Base-by-base conservation (phyloP, 2,329 filamentous ascomycete genomes). In the Diaporthe sp. region DNA sequence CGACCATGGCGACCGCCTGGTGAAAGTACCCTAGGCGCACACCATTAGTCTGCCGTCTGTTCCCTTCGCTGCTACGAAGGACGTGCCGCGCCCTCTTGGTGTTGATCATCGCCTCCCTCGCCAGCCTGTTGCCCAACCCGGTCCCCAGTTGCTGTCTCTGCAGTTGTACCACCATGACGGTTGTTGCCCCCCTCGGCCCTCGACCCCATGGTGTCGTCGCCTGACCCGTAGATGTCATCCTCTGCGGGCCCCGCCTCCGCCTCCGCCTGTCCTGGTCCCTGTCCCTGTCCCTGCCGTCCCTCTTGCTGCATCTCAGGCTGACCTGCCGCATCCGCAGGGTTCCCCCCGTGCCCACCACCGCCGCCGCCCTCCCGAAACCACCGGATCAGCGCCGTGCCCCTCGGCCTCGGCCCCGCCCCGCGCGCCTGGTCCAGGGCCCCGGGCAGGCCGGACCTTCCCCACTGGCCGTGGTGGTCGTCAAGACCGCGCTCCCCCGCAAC, bases 331-430 rank as follows among this genome's bases (percentile, higher is more conserved):
- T 8, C 51, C 7, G 2, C 59, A 27, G 30, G 12, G 30, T 32
- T 15, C 22, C 13, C 42, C 35, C 12, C 32, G 3, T 4, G 35
- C 3, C 30, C 51, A 4, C 42, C 44, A 15, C 39, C 51, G 6
- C n/a, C 32, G 10, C 30, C 56, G 4, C 63, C 44, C 25, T 59
- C 65, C 32, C 56, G 25, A 32, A 27, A 66, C 72, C 72, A 72
- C 19, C 51, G 35, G 17, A 73, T 25, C 61, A 75, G 3, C 17
- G 59, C 56, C 53, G 10, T 50, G 10, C 69, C 74, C 30, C 30
- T 72, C 27, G 72, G 72, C 74, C n/a, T 71, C 42, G 71, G 27
- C 8, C 27, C 58, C 22, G 53, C 19, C 25, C 58, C 73, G 15
- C 37, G 25, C 37, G 17, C 25, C 66, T 58, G 39, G 4, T 59